These are phyloP conservation scores for Ampelomyces quisqualis DNA, from an alignment of 2,329 filamentous ascomycete species.

Conservation along the genomic window DNA sequence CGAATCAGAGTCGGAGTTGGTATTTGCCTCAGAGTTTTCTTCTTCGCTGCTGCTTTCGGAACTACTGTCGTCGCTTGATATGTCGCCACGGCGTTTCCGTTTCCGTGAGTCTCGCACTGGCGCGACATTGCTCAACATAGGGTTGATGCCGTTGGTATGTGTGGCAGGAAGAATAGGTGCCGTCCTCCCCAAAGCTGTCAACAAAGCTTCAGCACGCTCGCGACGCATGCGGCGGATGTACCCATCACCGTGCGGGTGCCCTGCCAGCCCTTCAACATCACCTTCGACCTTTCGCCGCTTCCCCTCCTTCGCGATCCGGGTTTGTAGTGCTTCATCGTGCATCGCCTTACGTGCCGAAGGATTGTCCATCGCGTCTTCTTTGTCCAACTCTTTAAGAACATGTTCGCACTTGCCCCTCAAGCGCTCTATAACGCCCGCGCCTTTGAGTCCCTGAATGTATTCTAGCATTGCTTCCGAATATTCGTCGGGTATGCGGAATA, in stretches of 20 bases:
- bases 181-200: slow-evolving; percentile 31
- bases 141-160: slow-evolving; percentile 17
- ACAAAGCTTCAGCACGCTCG: slow-evolving; percentile 34
- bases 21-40: slow-evolving; percentile 26
- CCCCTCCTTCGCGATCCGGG: slow-evolving; percentile 35
- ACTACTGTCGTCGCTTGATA: slow-evolving; percentile 39
- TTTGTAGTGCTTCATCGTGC: slow-evolving; percentile 40
- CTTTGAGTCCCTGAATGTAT: slow-evolving; percentile 79
- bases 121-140: slow-evolving; percentile 15
- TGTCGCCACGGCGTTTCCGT: slow-evolving; percentile 31
- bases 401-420: slow-evolving; percentile 67
- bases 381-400: slow-evolving; percentile 57
- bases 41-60: slow-evolving; percentile 35
- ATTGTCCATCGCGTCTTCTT: slow-evolving; percentile 41
- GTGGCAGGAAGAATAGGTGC: slow-evolving; percentile 22
- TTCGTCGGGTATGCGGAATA: slow-evolving; percentile 67
- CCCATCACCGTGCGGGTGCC: slow-evolving; percentile 29
- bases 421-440: slow-evolving; percentile 66
- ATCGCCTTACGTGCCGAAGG: slow-evolving; percentile 37
- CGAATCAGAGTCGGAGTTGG: slow-evolving; percentile 12
- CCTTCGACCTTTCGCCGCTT: slow-evolving; percentile 35
- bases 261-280: slow-evolving; percentile 28
- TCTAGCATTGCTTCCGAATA: slow-evolving; percentile 70
- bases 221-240: slow-evolving; percentile 40
- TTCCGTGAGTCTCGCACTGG: slow-evolving; percentile 20